Base-by-base conservation (phyloP, 1,284 basidiomycete species). In the Ustilago esculenta region DNA sequence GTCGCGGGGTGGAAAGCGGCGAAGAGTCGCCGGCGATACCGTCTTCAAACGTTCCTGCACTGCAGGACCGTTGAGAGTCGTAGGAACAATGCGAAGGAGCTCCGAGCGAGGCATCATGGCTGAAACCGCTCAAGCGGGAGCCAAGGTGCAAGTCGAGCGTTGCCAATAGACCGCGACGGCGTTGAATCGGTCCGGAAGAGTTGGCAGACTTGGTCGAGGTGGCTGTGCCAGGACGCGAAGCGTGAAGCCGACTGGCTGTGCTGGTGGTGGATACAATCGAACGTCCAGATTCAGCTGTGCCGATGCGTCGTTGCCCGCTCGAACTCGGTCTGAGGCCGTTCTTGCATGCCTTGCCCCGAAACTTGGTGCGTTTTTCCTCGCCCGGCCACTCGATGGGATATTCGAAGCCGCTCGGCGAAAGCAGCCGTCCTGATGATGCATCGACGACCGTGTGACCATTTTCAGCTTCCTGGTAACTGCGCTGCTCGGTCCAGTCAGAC, bases 1-100 rank as follows among this genome's bases (percentile, higher is more conserved):
- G 27, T 12, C 27, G 27, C 6, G 27, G 6, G 12, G 34, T 43
- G 14, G 21, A n/a, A 4, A 40, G 25, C 4, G 37, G 47, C 36
- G 36, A n/a, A n/a, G n/a, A 39, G 27, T 48, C 46, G 7, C 25
- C 45, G 3, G 15, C 24, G 5, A 7, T n/a, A 4, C 33, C 48
- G 18, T 64, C 54, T 4, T 52, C 59, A 37, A 64, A 64, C 12
- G 60, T 64, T 4, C 60, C 54, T 5, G 54, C 60, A 18, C 60
- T 64, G 20, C 48, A 47, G 17, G 36, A 41, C 12, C 51, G 20
- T 23, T 46, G 34, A 17, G 60, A 52, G 10, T 57, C 60, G 12
- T 20, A 55, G 6, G 59, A 47, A 18, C 50, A 4, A 2, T 25
- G 15, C 1, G 41, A 25, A 17, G 10, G 34, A 8, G 4, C 42